Percentiles rank a stretch among this genome's conserved stretches.
These are phyloP conservation scores for Rhodotorula diobovata DNA, from an alignment of 768 basidiomycete genomes.

Conservation along the genomic window DNA sequence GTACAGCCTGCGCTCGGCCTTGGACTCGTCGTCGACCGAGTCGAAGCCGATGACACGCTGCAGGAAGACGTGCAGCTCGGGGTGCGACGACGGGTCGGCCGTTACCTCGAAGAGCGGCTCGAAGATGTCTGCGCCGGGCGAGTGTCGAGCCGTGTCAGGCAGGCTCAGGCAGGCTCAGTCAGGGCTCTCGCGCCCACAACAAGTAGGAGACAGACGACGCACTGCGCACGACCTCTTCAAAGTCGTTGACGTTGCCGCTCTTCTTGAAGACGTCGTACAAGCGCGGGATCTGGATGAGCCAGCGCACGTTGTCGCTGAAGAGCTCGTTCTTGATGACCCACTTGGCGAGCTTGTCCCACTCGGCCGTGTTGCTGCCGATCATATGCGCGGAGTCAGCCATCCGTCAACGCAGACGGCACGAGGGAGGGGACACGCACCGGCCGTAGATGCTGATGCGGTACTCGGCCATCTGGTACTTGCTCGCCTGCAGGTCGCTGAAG, in stretches of 20 bases:
- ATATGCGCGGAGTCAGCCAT: background rate
- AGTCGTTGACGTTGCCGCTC: constrained; percentile 73
- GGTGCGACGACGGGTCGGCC: constrained; percentile 78
- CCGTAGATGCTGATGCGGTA: constrained; percentile 98
- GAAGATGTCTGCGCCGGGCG: constrained; percentile 67
- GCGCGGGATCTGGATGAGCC: constrained; percentile 93
- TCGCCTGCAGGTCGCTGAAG: constrained; percentile 95
- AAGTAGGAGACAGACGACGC: constrained; percentile 45
- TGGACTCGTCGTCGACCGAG: constrained; percentile 98
- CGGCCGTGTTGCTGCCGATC: constrained; percentile 49
- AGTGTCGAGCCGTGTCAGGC: too few relatives aligned
- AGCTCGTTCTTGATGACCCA: constrained; percentile 94
- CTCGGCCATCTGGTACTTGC: constrained; percentile 95
- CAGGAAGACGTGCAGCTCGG: constrained; percentile 89
- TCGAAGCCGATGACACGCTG: constrained; percentile 96
- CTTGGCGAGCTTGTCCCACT: constrained; percentile 98
- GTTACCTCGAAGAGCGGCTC: constrained; percentile 93
- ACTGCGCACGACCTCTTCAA: constrained; percentile 88
- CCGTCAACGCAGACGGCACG: constrained; percentile 31
- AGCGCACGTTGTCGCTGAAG: constrained; percentile 92
- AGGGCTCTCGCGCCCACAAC: too few relatives aligned
- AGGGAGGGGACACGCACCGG: constrained; percentile 47
- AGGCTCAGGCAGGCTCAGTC: too few relatives aligned
- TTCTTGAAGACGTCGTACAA: constrained; percentile 93
- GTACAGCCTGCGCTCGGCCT: constrained; percentile 81